Conservation (phyloP, 1,284 basidiomycete genomes). For the Pascua sp. region DNA sequence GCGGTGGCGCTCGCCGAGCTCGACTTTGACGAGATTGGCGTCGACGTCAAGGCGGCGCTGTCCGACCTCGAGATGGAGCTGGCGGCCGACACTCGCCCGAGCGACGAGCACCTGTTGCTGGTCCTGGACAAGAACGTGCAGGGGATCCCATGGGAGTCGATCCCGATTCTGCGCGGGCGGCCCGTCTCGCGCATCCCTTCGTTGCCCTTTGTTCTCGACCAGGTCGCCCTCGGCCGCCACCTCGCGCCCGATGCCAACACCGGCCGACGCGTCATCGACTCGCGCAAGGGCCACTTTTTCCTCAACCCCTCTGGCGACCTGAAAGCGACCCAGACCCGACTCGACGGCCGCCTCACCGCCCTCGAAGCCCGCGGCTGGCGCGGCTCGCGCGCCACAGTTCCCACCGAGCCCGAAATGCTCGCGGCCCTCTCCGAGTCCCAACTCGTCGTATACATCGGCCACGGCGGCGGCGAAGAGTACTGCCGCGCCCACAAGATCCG, state of each 20-base stretch:
- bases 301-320: conserved; percentile 93
- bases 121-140: conserved; percentile 88
- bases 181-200: conserved; percentile 89
- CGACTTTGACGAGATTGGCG: conserved; percentile 69
- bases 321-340: conserved; percentile 73
- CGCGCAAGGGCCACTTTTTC: conserved; percentile 72
- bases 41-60: conserved; percentile 54
- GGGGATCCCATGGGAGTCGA: conserved; percentile 91
- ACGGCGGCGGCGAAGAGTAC: conserved; percentile 94
- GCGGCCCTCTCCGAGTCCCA: conserved; percentile 68
- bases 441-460: conserved; percentile 93
- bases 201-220: conserved; percentile 80
- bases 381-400: conserved; percentile 70
- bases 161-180: conserved; percentile 76
- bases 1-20: conserved; percentile 87
- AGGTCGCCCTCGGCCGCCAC: conserved; percentile 61
- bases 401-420: conserved; percentile 76
- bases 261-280: conserved; percentile 55
- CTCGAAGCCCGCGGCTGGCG: conserved; percentile 74
- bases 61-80: conserved; percentile 61
- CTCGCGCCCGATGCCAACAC: conserved; percentile 42
- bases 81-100: conserved; percentile 10
- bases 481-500: conserved; percentile 79
- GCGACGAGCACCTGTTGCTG: conserved; percentile 69
- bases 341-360: conserved; percentile 68